Percentiles rank a stretch among this genome's conserved stretches.
Conservation (phyloP, 805 yeast genomes). For the Kluyveromyces lactis region DNA sequence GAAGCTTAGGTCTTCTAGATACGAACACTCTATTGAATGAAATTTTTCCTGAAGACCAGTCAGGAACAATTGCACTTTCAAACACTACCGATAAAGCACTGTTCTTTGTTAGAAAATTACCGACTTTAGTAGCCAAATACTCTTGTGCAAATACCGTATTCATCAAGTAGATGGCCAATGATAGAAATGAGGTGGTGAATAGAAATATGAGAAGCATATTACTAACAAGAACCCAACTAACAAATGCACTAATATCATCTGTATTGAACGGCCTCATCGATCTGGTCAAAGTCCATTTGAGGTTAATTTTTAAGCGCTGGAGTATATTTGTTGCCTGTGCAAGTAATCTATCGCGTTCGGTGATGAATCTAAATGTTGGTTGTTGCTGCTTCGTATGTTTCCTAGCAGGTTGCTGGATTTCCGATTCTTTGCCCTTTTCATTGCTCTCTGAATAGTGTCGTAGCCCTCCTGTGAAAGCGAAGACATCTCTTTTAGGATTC, state of each 20-base stretch:
- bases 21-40: constrained; percentile 79
- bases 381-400: background rate
- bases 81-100: constrained; percentile 78
- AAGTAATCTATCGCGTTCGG: constrained; percentile 25
- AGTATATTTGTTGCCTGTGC: constrained; percentile 34
- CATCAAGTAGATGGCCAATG: constrained; percentile 64
- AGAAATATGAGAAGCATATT: constrained; percentile 69
- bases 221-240: constrained; percentile 88
- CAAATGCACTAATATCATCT: constrained; percentile 86
- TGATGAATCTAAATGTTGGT: constrained; percentile 16
- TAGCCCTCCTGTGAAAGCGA: no score
- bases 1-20: constrained; percentile 61
- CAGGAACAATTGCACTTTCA: constrained; percentile 90
- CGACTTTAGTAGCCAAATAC: constrained; percentile 70
- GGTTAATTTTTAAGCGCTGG: constrained; percentile 37
- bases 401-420: background rate
- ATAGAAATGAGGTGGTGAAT: constrained; percentile 90
- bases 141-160: constrained; percentile 58
- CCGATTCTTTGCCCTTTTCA: no score
- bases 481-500: no score
- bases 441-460: no score
- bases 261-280: constrained; percentile 79
- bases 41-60: constrained; percentile 84
- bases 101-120: constrained; percentile 75
- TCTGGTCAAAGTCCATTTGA: constrained; percentile 69